Evolutionary conservation across 345 rosid species (phyloP).

Genomic region (Aurinia saxatilis): DNA sequence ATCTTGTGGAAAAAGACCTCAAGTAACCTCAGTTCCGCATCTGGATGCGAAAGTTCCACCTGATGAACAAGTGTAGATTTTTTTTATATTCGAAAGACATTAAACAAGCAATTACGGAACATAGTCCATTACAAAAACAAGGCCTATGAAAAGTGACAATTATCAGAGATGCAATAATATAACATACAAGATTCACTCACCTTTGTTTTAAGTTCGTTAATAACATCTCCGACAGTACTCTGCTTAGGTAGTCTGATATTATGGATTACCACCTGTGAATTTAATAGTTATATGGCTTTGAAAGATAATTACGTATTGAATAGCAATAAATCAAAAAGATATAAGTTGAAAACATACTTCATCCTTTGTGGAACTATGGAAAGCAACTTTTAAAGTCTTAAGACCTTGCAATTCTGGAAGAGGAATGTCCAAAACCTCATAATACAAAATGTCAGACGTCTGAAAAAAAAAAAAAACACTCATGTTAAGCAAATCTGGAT

Average conservation of each 20-base stretch:
- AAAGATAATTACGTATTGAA: background rate
- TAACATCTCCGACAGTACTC: constrained; percentile 90
- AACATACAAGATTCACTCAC: constrained; percentile 30
- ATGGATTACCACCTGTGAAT: constrained; percentile 61
- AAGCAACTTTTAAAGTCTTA: constrained; percentile 87
- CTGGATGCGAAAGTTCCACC: constrained; percentile 89
- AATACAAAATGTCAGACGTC: constrained; percentile 91
- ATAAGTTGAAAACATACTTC: constrained; percentile 41
- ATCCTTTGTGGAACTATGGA: constrained; percentile 75
- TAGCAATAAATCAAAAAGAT: background rate
- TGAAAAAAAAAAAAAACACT: constrained; percentile 33
- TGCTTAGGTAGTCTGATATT: constrained; percentile 91
- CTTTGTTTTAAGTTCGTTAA: constrained; percentile 83
- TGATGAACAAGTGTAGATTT: constrained; percentile 31
- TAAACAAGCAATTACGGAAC: background rate
- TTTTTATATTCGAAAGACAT: background rate
- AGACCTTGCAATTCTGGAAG: constrained; percentile 94
- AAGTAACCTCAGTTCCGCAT: constrained; percentile 88
- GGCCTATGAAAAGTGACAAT: background rate
- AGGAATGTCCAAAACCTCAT: constrained; percentile 97
- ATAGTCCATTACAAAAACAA: background rate
- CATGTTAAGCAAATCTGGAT: background rate
- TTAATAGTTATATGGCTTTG: constrained; percentile 6
- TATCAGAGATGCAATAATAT: background rate
- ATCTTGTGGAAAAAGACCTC: constrained; percentile 96